Percentiles rank a stretch among this genome's conserved stretches.
These are phyloP conservation scores for Cinchona pubescens DNA, from an alignment of 257 asterid species.

Conservation along the genomic window DNA sequence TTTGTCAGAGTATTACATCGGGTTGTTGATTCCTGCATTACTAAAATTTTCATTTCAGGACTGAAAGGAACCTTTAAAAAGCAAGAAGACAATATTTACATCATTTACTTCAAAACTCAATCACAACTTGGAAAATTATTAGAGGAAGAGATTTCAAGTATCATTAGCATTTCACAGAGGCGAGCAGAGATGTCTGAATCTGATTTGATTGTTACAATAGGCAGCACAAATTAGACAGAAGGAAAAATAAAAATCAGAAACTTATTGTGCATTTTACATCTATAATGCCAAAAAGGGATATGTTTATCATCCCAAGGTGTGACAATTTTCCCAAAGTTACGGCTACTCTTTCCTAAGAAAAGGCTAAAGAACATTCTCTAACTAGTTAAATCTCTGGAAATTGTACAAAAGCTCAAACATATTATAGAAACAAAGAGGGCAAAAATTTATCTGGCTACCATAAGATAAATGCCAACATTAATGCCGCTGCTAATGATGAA, in stretches of 20 bases:
- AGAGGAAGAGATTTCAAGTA: not conserved
- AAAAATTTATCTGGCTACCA: not conserved
- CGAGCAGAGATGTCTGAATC: not conserved
- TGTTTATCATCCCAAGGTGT: too few species aligned
- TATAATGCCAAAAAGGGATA: not conserved
- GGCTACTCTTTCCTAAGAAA: not conserved
- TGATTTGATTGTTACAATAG: not conserved
- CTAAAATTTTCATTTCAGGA: conserved; percentile 24
- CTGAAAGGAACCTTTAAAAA: conserved; percentile 5
- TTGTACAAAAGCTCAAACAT: not conserved
- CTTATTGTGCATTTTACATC: not conserved
- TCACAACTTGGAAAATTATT: not conserved
- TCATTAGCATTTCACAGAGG: not conserved
- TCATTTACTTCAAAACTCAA: not conserved
- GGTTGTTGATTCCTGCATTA: conserved; percentile 51
- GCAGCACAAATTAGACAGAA: not conserved
- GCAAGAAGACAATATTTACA: not conserved
- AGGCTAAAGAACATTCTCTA: not conserved
- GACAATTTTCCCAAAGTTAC: not conserved
- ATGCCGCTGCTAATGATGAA: not conserved
- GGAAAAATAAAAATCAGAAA: not conserved
- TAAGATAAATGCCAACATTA: too few species aligned
- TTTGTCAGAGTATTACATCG: conserved; percentile 24
- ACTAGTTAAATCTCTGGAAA: not conserved
- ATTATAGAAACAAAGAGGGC: not conserved